phyloP scores from a whole-genome alignment of 768 basidiomycete genomes.

The Cyclocybe cylindracea region DNA sequence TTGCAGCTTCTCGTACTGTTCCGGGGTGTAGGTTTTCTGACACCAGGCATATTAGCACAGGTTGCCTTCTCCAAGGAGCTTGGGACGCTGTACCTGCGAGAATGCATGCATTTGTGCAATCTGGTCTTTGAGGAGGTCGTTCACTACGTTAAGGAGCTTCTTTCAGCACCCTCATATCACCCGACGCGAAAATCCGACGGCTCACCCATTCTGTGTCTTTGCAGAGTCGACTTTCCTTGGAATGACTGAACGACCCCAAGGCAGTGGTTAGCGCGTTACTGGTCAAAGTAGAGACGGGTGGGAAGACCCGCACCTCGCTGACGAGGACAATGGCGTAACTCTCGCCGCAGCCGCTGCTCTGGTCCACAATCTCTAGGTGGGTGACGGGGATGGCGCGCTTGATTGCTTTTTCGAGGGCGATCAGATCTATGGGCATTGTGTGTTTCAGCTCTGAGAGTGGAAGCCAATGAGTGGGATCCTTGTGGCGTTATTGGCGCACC shows the following conservation, averaged over 20 bases:
- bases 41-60: background rate
- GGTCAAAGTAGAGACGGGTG: background rate
- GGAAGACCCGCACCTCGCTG: slow-evolving; percentile 55
- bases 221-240: slow-evolving; percentile 79
- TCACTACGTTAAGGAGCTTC: slow-evolving; percentile 48
- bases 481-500: too few species aligned
- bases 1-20: slow-evolving; percentile 58
- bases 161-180: background rate
- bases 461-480: too few species aligned
- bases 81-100: slow-evolving; percentile 62
- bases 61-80: background rate
- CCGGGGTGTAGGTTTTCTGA: slow-evolving; percentile 75
- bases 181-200: background rate
- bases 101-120: slow-evolving; percentile 87
- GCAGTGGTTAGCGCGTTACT: background rate
- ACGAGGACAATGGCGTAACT: slow-evolving; percentile 76
- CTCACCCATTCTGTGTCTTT: slow-evolving; percentile 63
- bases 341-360: slow-evolving; percentile 80
- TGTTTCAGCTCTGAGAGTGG: too few species aligned
- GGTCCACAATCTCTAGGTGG: slow-evolving; percentile 75
- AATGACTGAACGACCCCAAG: slow-evolving; percentile 51
- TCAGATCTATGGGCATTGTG: slow-evolving; percentile 60
- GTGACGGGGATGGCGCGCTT: slow-evolving; percentile 61
- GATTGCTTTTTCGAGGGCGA: slow-evolving; percentile 62
- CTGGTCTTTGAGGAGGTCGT: slow-evolving; percentile 70